Base-by-base conservation (phyloP, 345 rosid species). In the Populus davidiana region DNA sequence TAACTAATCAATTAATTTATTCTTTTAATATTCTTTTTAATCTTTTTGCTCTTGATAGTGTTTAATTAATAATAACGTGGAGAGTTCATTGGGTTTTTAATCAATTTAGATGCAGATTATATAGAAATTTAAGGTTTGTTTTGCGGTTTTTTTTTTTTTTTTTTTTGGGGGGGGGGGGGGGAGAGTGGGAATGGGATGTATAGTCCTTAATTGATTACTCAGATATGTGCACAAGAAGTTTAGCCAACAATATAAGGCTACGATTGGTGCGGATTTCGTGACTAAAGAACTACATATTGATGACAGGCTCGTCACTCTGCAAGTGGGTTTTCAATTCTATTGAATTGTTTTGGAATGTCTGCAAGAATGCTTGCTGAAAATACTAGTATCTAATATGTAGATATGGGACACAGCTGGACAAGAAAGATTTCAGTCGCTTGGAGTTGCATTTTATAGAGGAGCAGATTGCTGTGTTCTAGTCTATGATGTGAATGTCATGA, bases 341-440 rank as follows among this genome's bases (percentile, higher is more conserved):
- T 29, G 25, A 33, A 75, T 23, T 21, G 16, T 69, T 39, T 74
- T 39, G 36, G 39, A 25, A 47, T 72, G 21, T 75, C 16, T 78
- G 73, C 25, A 56, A 54, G 63, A 6, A 29, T 73, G 52, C 35
- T n/a, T 44, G 16, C 10, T 49, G 54, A 25, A 29, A 67, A 69
- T 13, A 9, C 75, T 52, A 21, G 67, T n/a, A 65, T 75, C 20
- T 65, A 16, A 43, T 64, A 39, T 50, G 47, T 86, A 95, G 99
- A 91, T 95, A 88, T 95, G 99, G 99, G 99, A 95, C 85, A 95
- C 99, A 6, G 98, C 99, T 54, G 98, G 98, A 59, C 99, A 93
- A 86, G 99, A 95, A 73, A 85, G 98, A 50, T 95, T 95, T 82
- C 98, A 93, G 91, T 91, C 96, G 85, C 97, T 95, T 43, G 98